phyloP scores from a whole-genome alignment of 2,329 filamentous ascomycete species.

The Periglandula ipomoeae region DNA sequence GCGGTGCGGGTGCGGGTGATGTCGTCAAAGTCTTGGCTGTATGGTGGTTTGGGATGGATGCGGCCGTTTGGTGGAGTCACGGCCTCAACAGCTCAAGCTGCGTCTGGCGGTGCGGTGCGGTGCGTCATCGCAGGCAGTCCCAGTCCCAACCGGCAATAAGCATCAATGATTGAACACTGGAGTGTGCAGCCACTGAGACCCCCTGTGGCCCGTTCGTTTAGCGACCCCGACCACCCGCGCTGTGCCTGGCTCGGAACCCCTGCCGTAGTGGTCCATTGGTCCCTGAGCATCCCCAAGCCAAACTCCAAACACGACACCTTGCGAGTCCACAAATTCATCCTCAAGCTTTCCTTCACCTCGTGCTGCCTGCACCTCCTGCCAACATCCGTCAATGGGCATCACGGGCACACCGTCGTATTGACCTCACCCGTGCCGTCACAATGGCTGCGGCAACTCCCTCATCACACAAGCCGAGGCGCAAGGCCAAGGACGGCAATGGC shows the following conservation, averaged over 20 bases:
- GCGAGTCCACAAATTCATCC: no score
- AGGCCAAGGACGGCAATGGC: slow-evolving; percentile 35
- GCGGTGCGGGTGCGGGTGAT: not conserved
- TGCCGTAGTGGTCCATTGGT: not conserved
- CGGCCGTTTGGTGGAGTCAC: not conserved
- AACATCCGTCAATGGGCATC: slow-evolving; percentile 2
- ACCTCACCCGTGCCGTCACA: slow-evolving; percentile 10
- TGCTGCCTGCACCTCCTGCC: slow-evolving; percentile 3
- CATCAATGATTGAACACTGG: no score
- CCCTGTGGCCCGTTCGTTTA: no score
- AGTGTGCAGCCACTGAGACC: no score
- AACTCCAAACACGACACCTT: no score
- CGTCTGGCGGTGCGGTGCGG: no score
- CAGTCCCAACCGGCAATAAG: no score
- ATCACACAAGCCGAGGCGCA: slow-evolving; percentile 52
- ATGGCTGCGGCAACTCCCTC: slow-evolving; percentile 43
- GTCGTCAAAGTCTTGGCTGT: not conserved
- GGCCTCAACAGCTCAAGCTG: not conserved
- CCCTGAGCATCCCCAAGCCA: not conserved
- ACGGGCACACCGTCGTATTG: not conserved
- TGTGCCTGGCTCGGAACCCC: no score
- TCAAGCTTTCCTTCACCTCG: no score
- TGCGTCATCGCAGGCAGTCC: no score
- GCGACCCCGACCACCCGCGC: no score
- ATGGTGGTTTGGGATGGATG: not conserved